Evolutionary conservation across 176 grass and related monocot species (phyloP).

Genomic region (Raddia guianensis): DNA sequence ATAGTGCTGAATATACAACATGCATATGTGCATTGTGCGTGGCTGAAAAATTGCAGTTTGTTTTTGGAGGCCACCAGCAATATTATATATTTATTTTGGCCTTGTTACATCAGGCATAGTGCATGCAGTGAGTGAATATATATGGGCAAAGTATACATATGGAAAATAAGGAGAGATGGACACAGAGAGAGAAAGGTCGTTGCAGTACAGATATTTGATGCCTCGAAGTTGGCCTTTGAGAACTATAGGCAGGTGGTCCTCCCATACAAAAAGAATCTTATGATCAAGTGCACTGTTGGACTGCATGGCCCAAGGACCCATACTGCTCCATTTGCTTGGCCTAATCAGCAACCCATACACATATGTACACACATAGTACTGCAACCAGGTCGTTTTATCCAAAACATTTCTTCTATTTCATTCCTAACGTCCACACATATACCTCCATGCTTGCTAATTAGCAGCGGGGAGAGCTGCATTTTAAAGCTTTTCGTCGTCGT

Average conservation of each 20-base stretch:
- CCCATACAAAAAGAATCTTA: slow-evolving; percentile 61
- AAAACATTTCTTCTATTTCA: neutral
- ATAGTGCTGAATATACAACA: neutral
- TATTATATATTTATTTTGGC: neutral
- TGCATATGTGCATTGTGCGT: neutral
- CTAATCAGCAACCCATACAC: neutral
- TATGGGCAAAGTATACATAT: neutral
- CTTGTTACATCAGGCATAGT: slow-evolving; percentile 11
- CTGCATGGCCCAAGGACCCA: slow-evolving; percentile 24
- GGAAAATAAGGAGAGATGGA: slow-evolving; percentile 3
- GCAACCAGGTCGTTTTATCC: neutral
- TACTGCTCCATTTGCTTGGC: slow-evolving; percentile 41
- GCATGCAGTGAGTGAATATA: neutral
- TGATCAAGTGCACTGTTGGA: slow-evolving; percentile 24
- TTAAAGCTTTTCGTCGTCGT: neutral
- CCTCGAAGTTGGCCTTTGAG: slow-evolving; percentile 13
- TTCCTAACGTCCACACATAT: neutral
- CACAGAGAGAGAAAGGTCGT: neutral
- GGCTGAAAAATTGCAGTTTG: neutral
- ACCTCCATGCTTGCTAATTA: neutral
- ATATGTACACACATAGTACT: neutral
- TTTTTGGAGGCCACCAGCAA: slow-evolving; percentile 20
- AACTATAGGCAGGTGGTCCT: slow-evolving; percentile 35
- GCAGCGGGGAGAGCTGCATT: neutral
- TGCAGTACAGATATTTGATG: slow-evolving; percentile 35